Conservation (phyloP, 2,329 filamentous ascomycete species). For the Fusarium camptoceras region DNA sequence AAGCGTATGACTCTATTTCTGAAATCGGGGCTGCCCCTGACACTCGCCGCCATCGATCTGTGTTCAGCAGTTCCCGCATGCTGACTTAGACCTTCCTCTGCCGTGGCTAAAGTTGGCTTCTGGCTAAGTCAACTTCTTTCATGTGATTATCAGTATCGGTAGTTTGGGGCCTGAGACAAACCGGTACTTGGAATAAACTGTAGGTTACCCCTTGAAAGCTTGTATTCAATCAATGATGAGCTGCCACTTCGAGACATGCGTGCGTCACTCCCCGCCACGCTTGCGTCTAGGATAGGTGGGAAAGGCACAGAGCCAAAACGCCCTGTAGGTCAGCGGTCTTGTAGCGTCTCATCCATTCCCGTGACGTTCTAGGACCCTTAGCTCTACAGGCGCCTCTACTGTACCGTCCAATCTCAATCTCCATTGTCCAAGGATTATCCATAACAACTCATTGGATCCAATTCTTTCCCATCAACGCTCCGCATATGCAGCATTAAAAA, state of each 20-base stretch:
- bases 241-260: slow-evolving; percentile 27
- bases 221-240: slow-evolving; percentile 28
- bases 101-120: slow-evolving; percentile 1
- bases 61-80: slow-evolving; percentile 22
- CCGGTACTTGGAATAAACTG: slow-evolving; percentile 29
- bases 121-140: slow-evolving; percentile 24
- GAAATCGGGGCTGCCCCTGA: slow-evolving; percentile 27
- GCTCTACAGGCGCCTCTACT: slow-evolving; percentile 3
- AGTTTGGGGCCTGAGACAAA: slow-evolving; percentile 26
- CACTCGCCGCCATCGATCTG: slow-evolving; percentile 27
- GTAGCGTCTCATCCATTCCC: slow-evolving; percentile 30
- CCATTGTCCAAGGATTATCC: slow-evolving; percentile 11
- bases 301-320: slow-evolving; percentile 24
- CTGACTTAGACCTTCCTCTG: slow-evolving; percentile 16
- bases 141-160: slow-evolving; percentile 33
- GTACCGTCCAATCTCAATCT: slow-evolving; percentile 1
- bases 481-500: slow-evolving; percentile 33
- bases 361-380: slow-evolving; percentile 35
- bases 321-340: slow-evolving; percentile 32
- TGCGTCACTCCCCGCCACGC: slow-evolving; percentile 41
- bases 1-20: slow-evolving; percentile 31
- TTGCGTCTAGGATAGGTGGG: slow-evolving; percentile 33
- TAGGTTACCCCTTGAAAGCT: slow-evolving; percentile 8
- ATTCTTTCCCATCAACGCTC: slow-evolving; percentile 27
- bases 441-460: slow-evolving; percentile 17